Evolutionary conservation across 2,329 filamentous ascomycete genomes (phyloP).

Genomic region (Elsinoe australis): DNA sequence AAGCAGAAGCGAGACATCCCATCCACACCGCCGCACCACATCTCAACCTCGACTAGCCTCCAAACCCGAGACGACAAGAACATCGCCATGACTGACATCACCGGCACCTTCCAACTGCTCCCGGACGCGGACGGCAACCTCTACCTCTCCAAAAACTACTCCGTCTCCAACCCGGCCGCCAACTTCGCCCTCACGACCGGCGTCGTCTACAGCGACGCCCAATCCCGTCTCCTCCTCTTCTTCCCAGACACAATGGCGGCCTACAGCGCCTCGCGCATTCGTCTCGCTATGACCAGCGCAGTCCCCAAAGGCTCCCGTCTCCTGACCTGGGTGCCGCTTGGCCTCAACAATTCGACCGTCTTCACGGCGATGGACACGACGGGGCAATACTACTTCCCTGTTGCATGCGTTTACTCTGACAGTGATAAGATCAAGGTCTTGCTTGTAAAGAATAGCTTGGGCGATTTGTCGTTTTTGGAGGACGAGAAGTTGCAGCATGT

Average conservation of each 20-base stretch:
- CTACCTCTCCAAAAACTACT: conserved; percentile 15
- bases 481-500: conserved; percentile 17
- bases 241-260: conserved; percentile 18
- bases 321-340: conserved; percentile 17
- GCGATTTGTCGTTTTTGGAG: conserved; percentile 16
- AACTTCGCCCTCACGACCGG: background rate
- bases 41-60: no score
- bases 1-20: background rate
- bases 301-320: conserved; percentile 17
- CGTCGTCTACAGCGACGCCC: background rate
- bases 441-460: conserved; percentile 17
- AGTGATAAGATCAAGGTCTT: conserved; percentile 19
- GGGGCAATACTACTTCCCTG: conserved; percentile 19
- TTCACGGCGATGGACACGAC: conserved; percentile 17
- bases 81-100: conserved; percentile 17
- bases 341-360: background rate
- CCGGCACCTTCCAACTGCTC: background rate
- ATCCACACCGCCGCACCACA: background rate
- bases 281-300: conserved; percentile 17
- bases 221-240: conserved; percentile 16
- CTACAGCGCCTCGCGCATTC: conserved; percentile 18
- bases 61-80: background rate
- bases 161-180: background rate
- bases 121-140: conserved; percentile 2
- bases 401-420: conserved; percentile 18